Conservation (phyloP, 768 basidiomycete species). For the Suillus brevipes region DNA sequence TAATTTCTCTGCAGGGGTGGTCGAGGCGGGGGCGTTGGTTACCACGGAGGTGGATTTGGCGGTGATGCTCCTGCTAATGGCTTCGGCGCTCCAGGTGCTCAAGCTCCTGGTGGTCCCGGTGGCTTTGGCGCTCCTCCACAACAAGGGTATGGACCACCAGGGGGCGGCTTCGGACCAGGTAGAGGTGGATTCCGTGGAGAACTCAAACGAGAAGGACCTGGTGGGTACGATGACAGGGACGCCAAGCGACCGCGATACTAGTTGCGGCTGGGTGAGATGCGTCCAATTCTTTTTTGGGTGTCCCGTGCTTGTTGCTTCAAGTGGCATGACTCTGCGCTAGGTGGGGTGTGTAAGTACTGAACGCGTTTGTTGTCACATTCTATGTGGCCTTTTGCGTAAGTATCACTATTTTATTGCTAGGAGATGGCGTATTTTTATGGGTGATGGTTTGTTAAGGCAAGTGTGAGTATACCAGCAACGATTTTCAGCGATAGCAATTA, state of each 20-base stretch:
- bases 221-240: slow-evolving; percentile 82
- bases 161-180: slow-evolving; percentile 44
- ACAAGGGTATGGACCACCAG: slow-evolving; percentile 45
- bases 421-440: slow-evolving; percentile 7
- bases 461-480: slow-evolving; percentile 6
- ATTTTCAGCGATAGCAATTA: not conserved
- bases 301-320: slow-evolving; percentile 26
- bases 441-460: not conserved
- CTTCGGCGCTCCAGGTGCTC: slow-evolving; percentile 50
- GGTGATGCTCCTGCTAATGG: slow-evolving; percentile 55
- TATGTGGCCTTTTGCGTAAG: slow-evolving; percentile 32
- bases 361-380: slow-evolving; percentile 24
- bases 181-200: slow-evolving; percentile 67
- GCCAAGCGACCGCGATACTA: slow-evolving; percentile 81
- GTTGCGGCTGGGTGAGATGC: slow-evolving; percentile 39
- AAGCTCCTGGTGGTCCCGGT: slow-evolving; percentile 40
- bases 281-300: slow-evolving; percentile 23
- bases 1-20: slow-evolving; percentile 44
- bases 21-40: slow-evolving; percentile 74
- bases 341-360: slow-evolving; percentile 37
- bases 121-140: slow-evolving; percentile 39
- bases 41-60: slow-evolving; percentile 60
- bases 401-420: slow-evolving; percentile 37
- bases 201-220: slow-evolving; percentile 73
- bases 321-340: slow-evolving; percentile 28